These are phyloP conservation scores for Aureobasidium sp. DNA, from an alignment of 2,329 filamentous ascomycete genomes.

Conservation along the genomic window DNA sequence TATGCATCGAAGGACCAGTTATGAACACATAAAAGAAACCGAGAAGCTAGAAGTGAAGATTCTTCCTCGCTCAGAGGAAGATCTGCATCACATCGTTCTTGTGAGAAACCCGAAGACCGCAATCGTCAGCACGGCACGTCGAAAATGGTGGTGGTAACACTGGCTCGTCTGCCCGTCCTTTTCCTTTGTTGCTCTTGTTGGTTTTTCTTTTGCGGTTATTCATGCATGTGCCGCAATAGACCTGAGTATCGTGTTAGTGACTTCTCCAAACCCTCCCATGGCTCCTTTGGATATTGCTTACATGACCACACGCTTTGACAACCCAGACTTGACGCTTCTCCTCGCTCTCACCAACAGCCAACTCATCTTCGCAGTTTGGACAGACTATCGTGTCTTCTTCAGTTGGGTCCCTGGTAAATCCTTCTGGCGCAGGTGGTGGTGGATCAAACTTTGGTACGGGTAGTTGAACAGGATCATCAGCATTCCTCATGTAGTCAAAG, in stretches of 20 bases:
- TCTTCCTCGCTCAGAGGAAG: constrained; percentile 27
- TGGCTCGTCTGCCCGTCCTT: constrained; percentile 30
- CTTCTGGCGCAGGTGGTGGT: constrained; percentile 58
- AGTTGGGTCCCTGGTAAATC: constrained; percentile 70
- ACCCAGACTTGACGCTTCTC: constrained; percentile 86
- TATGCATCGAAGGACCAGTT: neutral
- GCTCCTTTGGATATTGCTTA: constrained; percentile 40
- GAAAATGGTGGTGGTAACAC: constrained; percentile 34
- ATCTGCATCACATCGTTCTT: constrained; percentile 35
- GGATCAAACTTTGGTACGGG: constrained; percentile 50
- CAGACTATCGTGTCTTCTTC: constrained; percentile 72
- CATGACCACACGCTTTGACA: constrained; percentile 84
- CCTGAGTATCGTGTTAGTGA: constrained; percentile 20
- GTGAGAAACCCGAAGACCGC: constrained; percentile 29
- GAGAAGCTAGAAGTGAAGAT: neutral
- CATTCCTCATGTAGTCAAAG: constrained; percentile 35
- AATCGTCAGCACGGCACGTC: constrained; percentile 40
- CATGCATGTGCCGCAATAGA: constrained; percentile 48
- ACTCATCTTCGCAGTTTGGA: constrained; percentile 76
- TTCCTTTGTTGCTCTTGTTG: constrained; percentile 27
- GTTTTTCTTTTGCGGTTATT: constrained; percentile 28
- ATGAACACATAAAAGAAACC: neutral
- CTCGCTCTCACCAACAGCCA: constrained; percentile 63
- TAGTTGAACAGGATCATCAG: constrained; percentile 23
- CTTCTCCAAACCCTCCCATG: neutral